Conservation (phyloP, 192 early-diverging fungal genomes). For the Linnemannia hyalina region DNA sequence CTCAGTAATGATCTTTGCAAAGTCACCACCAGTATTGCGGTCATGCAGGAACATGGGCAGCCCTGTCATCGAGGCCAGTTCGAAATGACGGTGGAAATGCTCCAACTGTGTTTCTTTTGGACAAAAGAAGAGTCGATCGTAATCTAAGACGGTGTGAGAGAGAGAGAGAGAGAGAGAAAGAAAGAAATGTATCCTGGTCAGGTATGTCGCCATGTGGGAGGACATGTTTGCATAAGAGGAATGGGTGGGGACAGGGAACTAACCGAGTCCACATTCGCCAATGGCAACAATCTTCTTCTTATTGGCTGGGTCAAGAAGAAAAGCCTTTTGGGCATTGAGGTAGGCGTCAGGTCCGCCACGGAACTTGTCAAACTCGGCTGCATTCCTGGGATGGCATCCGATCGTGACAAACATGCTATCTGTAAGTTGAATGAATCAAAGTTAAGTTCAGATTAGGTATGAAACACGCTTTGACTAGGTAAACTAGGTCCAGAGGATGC, state of each 20-base stretch:
- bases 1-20: slow-evolving; percentile 37
- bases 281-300: slow-evolving; percentile 83
- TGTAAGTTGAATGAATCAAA: not conserved
- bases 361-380: slow-evolving; percentile 73
- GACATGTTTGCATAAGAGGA: not conserved
- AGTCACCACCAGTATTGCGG: slow-evolving; percentile 74
- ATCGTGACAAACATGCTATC: slow-evolving; percentile 76
- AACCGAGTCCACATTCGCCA: slow-evolving; percentile 91
- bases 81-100: slow-evolving; percentile 85
- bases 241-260: not conserved
- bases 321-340: slow-evolving; percentile 61
- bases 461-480: not conserved
- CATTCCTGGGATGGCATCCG: slow-evolving; percentile 88
- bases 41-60: slow-evolving; percentile 94
- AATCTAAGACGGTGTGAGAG: slow-evolving; percentile 67
- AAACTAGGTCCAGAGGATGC: not conserved
- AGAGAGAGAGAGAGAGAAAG: too few relatives aligned
- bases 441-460: slow-evolving; percentile 7
- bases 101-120: slow-evolving; percentile 77
- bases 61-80: slow-evolving; percentile 76
- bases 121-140: slow-evolving; percentile 90
- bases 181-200: too few relatives aligned
- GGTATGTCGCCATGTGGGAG: not conserved
- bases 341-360: slow-evolving; percentile 72
- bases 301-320: slow-evolving; percentile 52